phyloP scores from a whole-genome alignment of 2,329 filamentous ascomycete genomes.

The Sporothrix curviconia region DNA sequence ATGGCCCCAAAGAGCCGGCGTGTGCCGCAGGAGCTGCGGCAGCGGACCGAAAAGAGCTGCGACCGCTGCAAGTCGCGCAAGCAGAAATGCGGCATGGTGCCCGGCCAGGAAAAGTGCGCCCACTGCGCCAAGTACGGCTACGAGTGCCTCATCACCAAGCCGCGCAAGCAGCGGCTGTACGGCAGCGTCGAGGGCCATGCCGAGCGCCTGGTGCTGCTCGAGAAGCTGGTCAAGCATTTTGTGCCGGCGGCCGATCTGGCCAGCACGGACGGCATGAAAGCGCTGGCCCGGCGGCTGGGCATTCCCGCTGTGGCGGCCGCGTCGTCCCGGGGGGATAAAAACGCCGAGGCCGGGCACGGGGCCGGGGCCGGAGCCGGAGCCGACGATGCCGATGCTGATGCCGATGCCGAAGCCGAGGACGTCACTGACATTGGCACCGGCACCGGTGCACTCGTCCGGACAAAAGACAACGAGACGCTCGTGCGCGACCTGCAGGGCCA shows the following conservation, averaged over 20 bases:
- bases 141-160: constrained; percentile 35
- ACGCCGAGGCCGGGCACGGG: constrained; percentile 21
- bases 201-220: constrained; percentile 32
- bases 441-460: no score
- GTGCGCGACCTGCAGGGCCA: constrained; percentile 38
- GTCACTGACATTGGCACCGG: background rate
- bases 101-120: constrained; percentile 31
- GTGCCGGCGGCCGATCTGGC: constrained; percentile 36
- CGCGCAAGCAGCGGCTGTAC: constrained; percentile 36
- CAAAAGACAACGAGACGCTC: constrained; percentile 25
- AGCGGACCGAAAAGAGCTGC: constrained; percentile 37
- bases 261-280: constrained; percentile 34
- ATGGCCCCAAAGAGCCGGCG: constrained; percentile 21
- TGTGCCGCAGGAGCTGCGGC: constrained; percentile 37
- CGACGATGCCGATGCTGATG: constrained; percentile 14
- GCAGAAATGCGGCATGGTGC: constrained; percentile 36
- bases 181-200: constrained; percentile 34
- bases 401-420: background rate
- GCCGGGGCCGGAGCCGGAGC: constrained; percentile 9
- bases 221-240: constrained; percentile 37
- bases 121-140: constrained; percentile 35
- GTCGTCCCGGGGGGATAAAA: constrained; percentile 9
- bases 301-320: constrained; percentile 26
- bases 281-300: constrained; percentile 32
- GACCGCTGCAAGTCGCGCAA: constrained; percentile 40